Evolutionary conservation across 495 filamentous ascomycete genomes (phyloP), one percentile per base, ranked within the genome.

Genomic region (Talaromyces proteolyticus): DNA sequence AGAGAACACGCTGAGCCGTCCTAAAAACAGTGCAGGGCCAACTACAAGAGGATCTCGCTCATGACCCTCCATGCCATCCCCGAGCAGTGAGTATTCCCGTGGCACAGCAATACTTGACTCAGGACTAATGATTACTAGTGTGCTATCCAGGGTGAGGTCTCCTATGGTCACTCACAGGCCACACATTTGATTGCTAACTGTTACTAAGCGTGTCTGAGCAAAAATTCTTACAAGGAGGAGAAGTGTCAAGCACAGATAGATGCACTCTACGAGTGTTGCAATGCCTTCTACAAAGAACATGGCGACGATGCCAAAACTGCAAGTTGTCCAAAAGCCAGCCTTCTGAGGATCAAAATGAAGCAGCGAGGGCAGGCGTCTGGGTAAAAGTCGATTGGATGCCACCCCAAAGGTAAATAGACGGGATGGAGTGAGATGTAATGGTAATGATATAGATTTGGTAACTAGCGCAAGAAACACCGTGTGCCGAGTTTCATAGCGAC

Each of bases 231-330:
- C 65, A 74, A 94, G 39, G 90, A 99, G 73, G 81, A 80, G 20
- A 94, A 85, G 60, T 99, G 93, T 67, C 74, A 81, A 53, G 63
- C 75, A 10, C 75, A 93, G 57, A 79, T 99, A 42, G 86, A 96
- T 62, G 87, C 89, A n/a, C 70, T 99, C 19, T 99, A 97, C 63
- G 85, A 93, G 60, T 99, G 93, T 64, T 99, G 93, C 67, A 84
- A 90, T 54, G 73, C 77, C 24, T 95, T 99, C 66, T 97, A 99
- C 69, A 66, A 84, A 61, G 75, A 78, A 46, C 77, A 85, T 45
- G 92, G 94, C 5, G 87, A 95, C 39, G 68, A 80, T 16, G 89
- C 89, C 11, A 79, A 77, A 24, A 86, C 83, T 2, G 80, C 80
- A 10, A 92, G 89, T 70, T 99, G 93, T 60, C 93, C 93, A 2